Evolutionary conservation across 129 eudicot species (phyloP), one percentile per base, ranked within the genome.

Genomic region (Artemisia annua): DNA sequence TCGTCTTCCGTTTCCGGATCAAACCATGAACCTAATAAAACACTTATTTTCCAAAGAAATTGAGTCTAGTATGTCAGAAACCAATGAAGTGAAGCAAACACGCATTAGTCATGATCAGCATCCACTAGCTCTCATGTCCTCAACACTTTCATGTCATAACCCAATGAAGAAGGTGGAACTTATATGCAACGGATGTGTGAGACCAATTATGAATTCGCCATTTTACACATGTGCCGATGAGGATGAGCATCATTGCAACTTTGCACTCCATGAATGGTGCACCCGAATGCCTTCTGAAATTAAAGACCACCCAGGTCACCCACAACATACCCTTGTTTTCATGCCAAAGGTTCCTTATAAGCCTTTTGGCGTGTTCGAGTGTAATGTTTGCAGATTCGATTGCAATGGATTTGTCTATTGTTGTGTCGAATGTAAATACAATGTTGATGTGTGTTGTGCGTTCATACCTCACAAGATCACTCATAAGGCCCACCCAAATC

Each of bases 51-150:
- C 11, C 4, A 26, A 59, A 11, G 9, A 24, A 59, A 24, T 5
- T 20, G 65, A 28, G 28, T 59, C 44, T 10, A 12, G 2, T 15
- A 22, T 18, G 39, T 59, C 39, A 24, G 1, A 12, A 59, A 52
- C 57, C 14, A 3, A 52, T 5, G 65, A 59, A 26, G 18, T 15
- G 12, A 11, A 24, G 14, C 12, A 59, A 59, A 22, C 10, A 12
- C 18, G 24, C n/a, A 59, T 24, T 59, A 22, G 65, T 59, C 65
- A 59, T n/a, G n/a, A n/a, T 24, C 16, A 59, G 28, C 65, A 59
- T 24, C 43, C 65, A 24, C 39, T 59, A 11, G 9, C 24, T 59
- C 39, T 59, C 11, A 44, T 20, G 65, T 59, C 65, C 28, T 22
- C 17, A 24, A 59, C 11, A 10, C 5, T 22, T 20, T 22, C 65